A percentile compares a stretch with the other conserved stretches of the same genome.
Evolutionary conservation across 2,329 filamentous ascomycete genomes (phyloP).

Genomic region (Cyphellophora attinorum): DNA sequence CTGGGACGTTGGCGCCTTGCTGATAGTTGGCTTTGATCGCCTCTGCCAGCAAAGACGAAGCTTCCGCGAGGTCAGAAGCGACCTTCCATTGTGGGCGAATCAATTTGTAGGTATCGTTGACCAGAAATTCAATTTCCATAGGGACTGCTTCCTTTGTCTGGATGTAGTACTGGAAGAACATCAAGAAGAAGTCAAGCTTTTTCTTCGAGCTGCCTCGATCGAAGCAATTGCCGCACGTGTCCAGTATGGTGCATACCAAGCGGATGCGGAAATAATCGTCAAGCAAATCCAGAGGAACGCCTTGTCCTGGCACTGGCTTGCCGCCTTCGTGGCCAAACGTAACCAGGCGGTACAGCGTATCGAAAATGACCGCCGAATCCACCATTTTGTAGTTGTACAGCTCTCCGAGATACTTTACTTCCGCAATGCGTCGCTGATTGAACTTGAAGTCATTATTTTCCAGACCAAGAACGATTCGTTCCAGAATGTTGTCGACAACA

Average conservation of each 20-base stretch:
- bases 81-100: conserved; percentile 91
- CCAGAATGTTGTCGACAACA: conserved; percentile 86
- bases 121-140: conserved; percentile 94
- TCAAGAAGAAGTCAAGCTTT: conserved; percentile 95
- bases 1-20: conserved; percentile 60
- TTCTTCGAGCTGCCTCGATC: conserved; percentile 88
- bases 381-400: conserved; percentile 97
- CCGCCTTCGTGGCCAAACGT: conserved; percentile 83
- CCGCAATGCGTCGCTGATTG: conserved; percentile 87
- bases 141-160: conserved; percentile 80
- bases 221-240: conserved; percentile 94
- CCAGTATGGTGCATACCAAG: conserved; percentile 76
- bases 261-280: conserved; percentile 97
- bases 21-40: conserved; percentile 89
- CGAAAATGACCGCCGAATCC: conserved; percentile 90
- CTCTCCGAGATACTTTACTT: conserved; percentile 93
- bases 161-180: conserved; percentile 91
- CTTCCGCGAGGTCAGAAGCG: conserved; percentile 70
- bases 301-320: conserved; percentile 65
- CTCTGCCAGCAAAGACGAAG: conserved; percentile 71
- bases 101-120: conserved; percentile 81
- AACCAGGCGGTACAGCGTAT: conserved; percentile 86
- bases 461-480: conserved; percentile 76
- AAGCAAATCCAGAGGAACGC: conserved; percentile 72
- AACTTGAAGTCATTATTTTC: conserved; percentile 97